Conservation (phyloP, 2,329 filamentous ascomycete species). For the Stenocarpella maydis region DNA sequence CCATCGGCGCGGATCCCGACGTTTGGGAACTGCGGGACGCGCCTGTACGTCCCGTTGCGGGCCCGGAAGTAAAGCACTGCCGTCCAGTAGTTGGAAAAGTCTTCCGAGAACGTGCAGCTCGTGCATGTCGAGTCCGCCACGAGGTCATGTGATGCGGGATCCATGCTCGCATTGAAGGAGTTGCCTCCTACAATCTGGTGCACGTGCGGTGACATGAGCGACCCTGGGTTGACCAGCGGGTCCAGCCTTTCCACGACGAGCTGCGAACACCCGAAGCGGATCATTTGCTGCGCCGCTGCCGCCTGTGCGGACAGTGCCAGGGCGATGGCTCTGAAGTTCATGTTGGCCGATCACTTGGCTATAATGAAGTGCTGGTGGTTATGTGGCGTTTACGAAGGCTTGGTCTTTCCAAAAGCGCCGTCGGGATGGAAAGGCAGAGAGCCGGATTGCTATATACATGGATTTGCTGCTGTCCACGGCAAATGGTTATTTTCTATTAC, state of each 20-base stretch:
- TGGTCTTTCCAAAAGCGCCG: constrained; percentile 38
- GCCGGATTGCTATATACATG: background rate
- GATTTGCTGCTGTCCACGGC: too few relatives aligned
- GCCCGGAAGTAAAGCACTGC: constrained; percentile 31
- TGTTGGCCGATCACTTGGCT: background rate
- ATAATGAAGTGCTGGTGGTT: constrained; percentile 1
- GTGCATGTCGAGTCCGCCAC: constrained; percentile 33
- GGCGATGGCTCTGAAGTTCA: background rate
- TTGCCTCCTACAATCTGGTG: constrained; percentile 27
- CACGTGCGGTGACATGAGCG: constrained; percentile 50
- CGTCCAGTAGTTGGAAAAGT: constrained; percentile 30
- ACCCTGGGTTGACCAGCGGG: constrained; percentile 47
- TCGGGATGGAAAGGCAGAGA: constrained; percentile 39
- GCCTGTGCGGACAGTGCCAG: background rate
- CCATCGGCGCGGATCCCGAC: constrained; percentile 13
- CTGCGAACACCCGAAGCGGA: constrained; percentile 37
- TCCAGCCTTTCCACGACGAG: constrained; percentile 38
- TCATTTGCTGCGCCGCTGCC: constrained; percentile 7
- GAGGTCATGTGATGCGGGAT: constrained; percentile 8
- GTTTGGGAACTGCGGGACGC: constrained; percentile 45
- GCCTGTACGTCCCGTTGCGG: constrained; percentile 39
- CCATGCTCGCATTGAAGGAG: constrained; percentile 11
- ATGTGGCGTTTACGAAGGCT: constrained; percentile 13
- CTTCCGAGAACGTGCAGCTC: constrained; percentile 26
- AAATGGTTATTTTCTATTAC: background rate